Evolutionary conservation across 345 rosid genomes (phyloP).

Genomic region (Laguncularia racemosa): DNA sequence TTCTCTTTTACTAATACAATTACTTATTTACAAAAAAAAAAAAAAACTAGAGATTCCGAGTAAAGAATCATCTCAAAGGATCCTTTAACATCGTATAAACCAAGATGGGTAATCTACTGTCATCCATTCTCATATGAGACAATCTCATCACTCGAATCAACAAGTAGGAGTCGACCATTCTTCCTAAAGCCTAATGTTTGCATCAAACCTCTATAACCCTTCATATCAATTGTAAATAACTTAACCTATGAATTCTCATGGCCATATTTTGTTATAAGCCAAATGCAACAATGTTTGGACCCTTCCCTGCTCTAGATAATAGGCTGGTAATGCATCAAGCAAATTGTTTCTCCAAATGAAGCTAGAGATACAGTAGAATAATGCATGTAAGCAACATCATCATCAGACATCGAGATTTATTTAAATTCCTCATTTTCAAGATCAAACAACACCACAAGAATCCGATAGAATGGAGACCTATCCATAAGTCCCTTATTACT

Average conservation of each 20-base stretch:
- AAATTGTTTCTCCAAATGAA: constrained; percentile 3
- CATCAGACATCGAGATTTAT: constrained; percentile 21
- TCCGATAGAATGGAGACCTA: not conserved
- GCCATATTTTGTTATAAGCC: constrained; percentile 26
- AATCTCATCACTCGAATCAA: constrained; percentile 15
- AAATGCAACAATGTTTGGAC: constrained; percentile 14
- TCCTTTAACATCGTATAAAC: constrained; percentile 11
- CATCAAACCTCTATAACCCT: constrained; percentile 5
- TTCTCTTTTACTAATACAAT: too few relatives aligned
- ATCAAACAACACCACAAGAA: constrained; percentile 15
- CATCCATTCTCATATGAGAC: constrained; percentile 6
- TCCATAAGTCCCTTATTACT: constrained; percentile 9
- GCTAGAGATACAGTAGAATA: constrained; percentile 12
- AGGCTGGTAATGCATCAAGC: constrained; percentile 16
- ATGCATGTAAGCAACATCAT: constrained; percentile 3
- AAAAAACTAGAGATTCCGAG: constrained; percentile 23
- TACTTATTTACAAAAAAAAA: too few relatives aligned
- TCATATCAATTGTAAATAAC: constrained; percentile 9
- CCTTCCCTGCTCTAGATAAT: not conserved
- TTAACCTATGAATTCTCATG: constrained; percentile 18
- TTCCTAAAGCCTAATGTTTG: constrained; percentile 18
- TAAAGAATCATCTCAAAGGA: constrained; percentile 16
- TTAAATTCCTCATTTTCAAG: constrained; percentile 17
- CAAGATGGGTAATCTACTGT: constrained; percentile 4
- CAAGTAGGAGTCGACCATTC: constrained; percentile 15